Conservation (phyloP, 192 early-diverging fungal species). For the Backusella sp. region DNA sequence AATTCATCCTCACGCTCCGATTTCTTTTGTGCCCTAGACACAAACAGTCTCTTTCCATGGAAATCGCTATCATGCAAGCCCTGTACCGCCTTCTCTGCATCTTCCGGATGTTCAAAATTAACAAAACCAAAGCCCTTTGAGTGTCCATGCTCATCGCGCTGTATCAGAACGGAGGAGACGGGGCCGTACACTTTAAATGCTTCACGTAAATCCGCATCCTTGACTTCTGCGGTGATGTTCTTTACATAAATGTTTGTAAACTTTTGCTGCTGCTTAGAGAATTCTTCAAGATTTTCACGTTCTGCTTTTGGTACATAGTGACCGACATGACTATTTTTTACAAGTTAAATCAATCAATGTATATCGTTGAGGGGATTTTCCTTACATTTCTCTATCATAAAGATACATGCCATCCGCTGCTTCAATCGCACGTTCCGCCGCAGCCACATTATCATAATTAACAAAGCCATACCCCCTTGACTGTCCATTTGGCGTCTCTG, state of each 20-base stretch:
- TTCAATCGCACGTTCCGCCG: slow-evolving; percentile 81
- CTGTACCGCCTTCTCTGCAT: slow-evolving; percentile 72
- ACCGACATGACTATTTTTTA: slow-evolving; percentile 57
- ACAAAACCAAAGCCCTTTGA: slow-evolving; percentile 89
- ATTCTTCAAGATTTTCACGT: slow-evolving; percentile 69
- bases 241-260: slow-evolving; percentile 94
- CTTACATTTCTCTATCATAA: slow-evolving; percentile 81
- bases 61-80: slow-evolving; percentile 82
- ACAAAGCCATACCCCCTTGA: slow-evolving; percentile 89
- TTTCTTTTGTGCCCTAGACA: slow-evolving; percentile 91
- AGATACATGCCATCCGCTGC: slow-evolving; percentile 88
- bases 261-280: slow-evolving; percentile 44
- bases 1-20: slow-evolving; percentile 87
- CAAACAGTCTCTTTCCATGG: slow-evolving; percentile 79
- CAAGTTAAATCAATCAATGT: too few relatives aligned
- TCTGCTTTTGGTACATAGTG: slow-evolving; percentile 77
- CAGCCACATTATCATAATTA: slow-evolving; percentile 82
- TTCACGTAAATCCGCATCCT: slow-evolving; percentile 62
- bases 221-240: slow-evolving; percentile 72
- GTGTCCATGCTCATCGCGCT: slow-evolving; percentile 67
- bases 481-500: slow-evolving; percentile 53
- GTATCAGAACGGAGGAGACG: slow-evolving; percentile 71
- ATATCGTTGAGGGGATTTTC: too few relatives aligned
- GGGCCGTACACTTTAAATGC: slow-evolving; percentile 70
- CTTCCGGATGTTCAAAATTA: slow-evolving; percentile 80